Percentiles rank a stretch among this genome's conserved stretches.
These are phyloP conservation scores for Paratinospora sagittata DNA, from an alignment of 164 flowering plant genomes.

Conservation along the genomic window DNA sequence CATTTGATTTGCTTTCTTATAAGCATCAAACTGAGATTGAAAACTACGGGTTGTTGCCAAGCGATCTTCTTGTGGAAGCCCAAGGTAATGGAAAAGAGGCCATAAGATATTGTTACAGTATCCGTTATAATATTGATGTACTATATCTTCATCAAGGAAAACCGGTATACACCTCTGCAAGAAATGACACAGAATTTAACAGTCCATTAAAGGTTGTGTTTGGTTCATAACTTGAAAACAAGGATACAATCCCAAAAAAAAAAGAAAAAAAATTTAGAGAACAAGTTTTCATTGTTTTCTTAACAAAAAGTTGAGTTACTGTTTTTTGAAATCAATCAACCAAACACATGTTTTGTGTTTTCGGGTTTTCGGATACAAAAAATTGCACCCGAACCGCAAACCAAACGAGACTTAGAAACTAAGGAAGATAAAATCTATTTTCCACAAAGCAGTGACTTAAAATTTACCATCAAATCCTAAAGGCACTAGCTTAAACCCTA, in stretches of 20 bases:
- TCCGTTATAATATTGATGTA: slow-evolving; percentile 93
- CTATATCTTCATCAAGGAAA: slow-evolving; percentile 87
- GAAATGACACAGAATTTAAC: slow-evolving; percentile 4
- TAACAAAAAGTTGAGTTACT: too few species aligned
- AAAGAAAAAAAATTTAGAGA: neutral
- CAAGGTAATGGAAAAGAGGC: slow-evolving; percentile 94
- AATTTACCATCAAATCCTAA: neutral
- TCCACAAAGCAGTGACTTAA: neutral
- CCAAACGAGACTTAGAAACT: neutral
- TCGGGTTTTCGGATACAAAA: too few species aligned
- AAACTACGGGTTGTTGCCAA: slow-evolving; percentile 90
- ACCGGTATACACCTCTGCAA: slow-evolving; percentile 91
- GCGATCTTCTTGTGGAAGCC: slow-evolving; percentile 96
- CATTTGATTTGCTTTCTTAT: slow-evolving; percentile 91
- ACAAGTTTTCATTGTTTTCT: too few species aligned
- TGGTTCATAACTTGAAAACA: too few species aligned
- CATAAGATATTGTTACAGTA: slow-evolving; percentile 94
- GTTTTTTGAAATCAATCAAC: too few species aligned
- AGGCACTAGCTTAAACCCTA: too few species aligned
- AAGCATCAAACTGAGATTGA: slow-evolving; percentile 94
- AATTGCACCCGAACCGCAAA: too few species aligned
- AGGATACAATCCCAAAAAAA: too few species aligned
- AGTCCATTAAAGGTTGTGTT: neutral
- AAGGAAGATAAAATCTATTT: neutral
- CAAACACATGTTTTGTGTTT: too few species aligned